phyloP scores from a whole-genome alignment of 2,329 filamentous ascomycete genomes.

The Fusarium domesticum region DNA sequence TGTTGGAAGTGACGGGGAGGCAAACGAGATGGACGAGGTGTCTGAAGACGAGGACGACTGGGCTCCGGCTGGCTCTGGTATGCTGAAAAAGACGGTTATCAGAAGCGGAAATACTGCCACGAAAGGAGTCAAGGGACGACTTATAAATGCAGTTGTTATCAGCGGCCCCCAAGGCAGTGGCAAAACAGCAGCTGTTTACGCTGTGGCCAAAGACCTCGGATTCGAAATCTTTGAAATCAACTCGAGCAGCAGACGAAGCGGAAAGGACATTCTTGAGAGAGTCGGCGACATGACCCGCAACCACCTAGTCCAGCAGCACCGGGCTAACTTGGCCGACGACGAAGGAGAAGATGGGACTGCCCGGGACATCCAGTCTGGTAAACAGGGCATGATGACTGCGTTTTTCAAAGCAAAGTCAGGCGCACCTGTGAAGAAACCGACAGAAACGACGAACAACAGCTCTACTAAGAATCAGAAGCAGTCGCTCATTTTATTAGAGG shows the following conservation, averaged over 20 bases:
- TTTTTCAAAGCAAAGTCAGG: slow-evolving; percentile 67
- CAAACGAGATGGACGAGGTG: slow-evolving; percentile 65
- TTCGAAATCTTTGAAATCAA: slow-evolving; percentile 98
- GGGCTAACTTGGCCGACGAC: slow-evolving; percentile 31
- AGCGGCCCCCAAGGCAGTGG: slow-evolving; percentile 88
- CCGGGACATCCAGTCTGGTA: slow-evolving; percentile 61
- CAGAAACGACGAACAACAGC: slow-evolving; percentile 32
- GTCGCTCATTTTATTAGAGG: slow-evolving; percentile 89
- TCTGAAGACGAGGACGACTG: slow-evolving; percentile 57
- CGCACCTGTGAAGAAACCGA: slow-evolving; percentile 19
- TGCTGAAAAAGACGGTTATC: slow-evolving; percentile 53
- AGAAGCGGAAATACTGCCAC: slow-evolving; percentile 38
- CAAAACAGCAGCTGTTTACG: slow-evolving; percentile 90
- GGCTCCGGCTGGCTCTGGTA: slow-evolving; percentile 36
- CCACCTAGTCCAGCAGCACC: slow-evolving; percentile 69
- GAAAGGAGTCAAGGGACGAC: slow-evolving; percentile 43
- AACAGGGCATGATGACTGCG: slow-evolving; percentile 74
- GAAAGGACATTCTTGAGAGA: slow-evolving; percentile 84
- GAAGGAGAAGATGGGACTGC: slow-evolving; percentile 32
- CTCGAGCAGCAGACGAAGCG: slow-evolving; percentile 74
- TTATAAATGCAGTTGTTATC: slow-evolving; percentile 77
- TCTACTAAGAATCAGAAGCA: slow-evolving; percentile 69
- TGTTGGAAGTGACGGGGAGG: slow-evolving; percentile 73
- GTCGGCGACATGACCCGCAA: slow-evolving; percentile 98
- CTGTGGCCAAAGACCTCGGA: slow-evolving; percentile 83